These are phyloP conservation scores for Curvularia sp. DNA, from an alignment of 2,329 filamentous ascomycete species.

Conservation along the genomic window DNA sequence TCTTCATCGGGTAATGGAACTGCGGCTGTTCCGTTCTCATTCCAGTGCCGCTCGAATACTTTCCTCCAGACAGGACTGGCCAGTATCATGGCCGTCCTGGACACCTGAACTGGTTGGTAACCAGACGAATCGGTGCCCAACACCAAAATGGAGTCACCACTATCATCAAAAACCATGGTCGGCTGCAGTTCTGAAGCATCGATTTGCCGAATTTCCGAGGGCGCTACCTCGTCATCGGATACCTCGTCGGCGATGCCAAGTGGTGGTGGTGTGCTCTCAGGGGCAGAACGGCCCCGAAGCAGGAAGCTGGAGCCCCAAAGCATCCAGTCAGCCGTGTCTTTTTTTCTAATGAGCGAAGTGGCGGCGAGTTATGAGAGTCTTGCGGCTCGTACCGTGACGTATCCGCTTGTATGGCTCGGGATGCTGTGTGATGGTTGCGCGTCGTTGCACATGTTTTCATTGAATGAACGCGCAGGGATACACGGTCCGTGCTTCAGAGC, in stretches of 20 bases:
- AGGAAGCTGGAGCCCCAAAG: slow-evolving; percentile 16
- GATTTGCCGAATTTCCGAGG: slow-evolving; percentile 5
- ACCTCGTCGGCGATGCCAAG: slow-evolving; percentile 5
- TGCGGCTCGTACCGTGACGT: slow-evolving; percentile 10
- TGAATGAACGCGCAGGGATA: background rate
- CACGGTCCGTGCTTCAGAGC: slow-evolving; percentile 1
- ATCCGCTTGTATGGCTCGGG: slow-evolving; percentile 7
- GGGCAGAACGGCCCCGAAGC: slow-evolving; percentile 14
- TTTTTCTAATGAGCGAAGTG: background rate
- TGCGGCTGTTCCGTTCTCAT: slow-evolving; percentile 24
- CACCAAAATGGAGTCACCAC: slow-evolving; percentile 17
- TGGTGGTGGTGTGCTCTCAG: slow-evolving; percentile 13
- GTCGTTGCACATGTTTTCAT: slow-evolving; percentile 9
- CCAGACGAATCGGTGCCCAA: slow-evolving; percentile 14
- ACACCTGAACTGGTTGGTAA: slow-evolving; percentile 21
- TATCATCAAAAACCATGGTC: slow-evolving; percentile 15
- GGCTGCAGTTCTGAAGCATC: slow-evolving; percentile 13
- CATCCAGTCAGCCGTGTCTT: slow-evolving; percentile 4
- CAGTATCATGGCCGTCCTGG: slow-evolving; percentile 19
- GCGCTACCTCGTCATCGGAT: slow-evolving; percentile 7
- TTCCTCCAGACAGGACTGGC: slow-evolving; percentile 32
- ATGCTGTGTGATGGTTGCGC: slow-evolving; percentile 9
- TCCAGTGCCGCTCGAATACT: slow-evolving; percentile 25
- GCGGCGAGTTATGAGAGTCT: background rate
- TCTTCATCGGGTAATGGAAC: slow-evolving; percentile 30